Evolutionary conservation across 2,329 filamentous ascomycete genomes (phyloP).

Genomic region (Colletotrichum orbiculare): DNA sequence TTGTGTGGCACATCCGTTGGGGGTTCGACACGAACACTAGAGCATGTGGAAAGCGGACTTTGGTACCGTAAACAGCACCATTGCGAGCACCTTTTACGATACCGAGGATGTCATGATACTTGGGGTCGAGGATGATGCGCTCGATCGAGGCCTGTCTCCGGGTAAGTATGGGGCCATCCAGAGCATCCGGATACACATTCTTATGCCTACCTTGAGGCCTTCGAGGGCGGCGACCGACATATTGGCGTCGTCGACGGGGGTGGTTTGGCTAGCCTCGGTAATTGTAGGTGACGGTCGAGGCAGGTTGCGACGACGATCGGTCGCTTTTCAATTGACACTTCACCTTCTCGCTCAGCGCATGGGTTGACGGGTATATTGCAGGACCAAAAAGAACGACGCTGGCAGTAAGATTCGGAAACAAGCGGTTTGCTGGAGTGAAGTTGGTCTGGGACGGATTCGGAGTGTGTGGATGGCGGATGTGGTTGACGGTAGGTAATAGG

Average conservation of each 20-base stretch:
- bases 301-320: conserved; percentile 10
- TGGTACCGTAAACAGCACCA: conserved; percentile 95
- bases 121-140: conserved; percentile 81
- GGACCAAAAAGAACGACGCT: conserved; percentile 10
- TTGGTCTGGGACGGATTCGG: conserved; percentile 1
- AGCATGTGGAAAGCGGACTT: conserved; percentile 98
- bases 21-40: conserved; percentile 69
- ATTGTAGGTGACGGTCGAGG: conserved; percentile 9
- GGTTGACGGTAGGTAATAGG: not conserved
- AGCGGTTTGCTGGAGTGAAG: not conserved
- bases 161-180: conserved; percentile 4
- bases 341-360: conserved; percentile 20
- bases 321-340: conserved; percentile 18
- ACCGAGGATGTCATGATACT: conserved; percentile 85
- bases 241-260: conserved; percentile 3
- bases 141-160: conserved; percentile 74
- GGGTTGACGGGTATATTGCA: conserved; percentile 1
- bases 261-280: conserved; percentile 34
- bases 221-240: conserved; percentile 36
- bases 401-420: not conserved
- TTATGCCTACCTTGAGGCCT: conserved; percentile 31
- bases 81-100: conserved; percentile 95
- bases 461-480: not conserved
- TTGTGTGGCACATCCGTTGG: not conserved
- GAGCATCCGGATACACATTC: not conserved